phyloP scores from a whole-genome alignment of 768 basidiomycete species.

The Ramaria rubella region DNA sequence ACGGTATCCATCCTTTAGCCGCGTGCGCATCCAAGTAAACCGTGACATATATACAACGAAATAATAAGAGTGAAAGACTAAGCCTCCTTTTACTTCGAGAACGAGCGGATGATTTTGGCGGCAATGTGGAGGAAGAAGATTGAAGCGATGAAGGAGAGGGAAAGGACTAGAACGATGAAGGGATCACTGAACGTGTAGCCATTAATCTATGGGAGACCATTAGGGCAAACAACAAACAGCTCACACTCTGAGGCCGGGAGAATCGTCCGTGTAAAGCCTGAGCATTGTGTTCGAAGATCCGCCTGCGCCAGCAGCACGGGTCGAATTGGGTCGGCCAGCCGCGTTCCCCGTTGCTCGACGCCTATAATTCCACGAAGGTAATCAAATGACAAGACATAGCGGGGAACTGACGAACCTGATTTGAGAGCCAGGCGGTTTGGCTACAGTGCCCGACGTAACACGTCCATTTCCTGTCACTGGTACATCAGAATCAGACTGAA shows the following conservation, averaged over 20 bases:
- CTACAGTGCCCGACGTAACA: conserved; percentile 38
- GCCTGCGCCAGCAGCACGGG: conserved; percentile 89
- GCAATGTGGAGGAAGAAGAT: conserved; percentile 99
- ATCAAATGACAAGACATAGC: background rate
- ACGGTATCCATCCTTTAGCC: no score
- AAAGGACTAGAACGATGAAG: conserved; percentile 92
- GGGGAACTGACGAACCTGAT: conserved; percentile 56
- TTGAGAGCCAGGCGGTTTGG: conserved; percentile 73
- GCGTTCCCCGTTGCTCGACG: conserved; percentile 66
- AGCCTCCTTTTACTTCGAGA: conserved; percentile 55
- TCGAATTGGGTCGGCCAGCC: conserved; percentile 72
- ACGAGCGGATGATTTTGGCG: conserved; percentile 86
- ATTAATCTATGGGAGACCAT: conserved; percentile 8
- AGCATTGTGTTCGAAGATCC: conserved; percentile 98
- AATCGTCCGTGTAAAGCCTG: conserved; percentile 97
- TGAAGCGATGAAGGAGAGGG: conserved; percentile 93
- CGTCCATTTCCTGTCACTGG: conserved; percentile 35
- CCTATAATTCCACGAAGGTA: conserved; percentile 29
- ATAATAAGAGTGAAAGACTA: background rate
- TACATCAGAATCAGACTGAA: conserved; percentile 79
- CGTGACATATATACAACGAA: background rate
- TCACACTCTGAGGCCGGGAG: conserved; percentile 94
- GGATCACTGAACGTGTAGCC: conserved; percentile 59
- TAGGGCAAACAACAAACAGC: conserved; percentile 29
- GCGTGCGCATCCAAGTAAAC: background rate